Conservation (phyloP, 2,329 filamentous ascomycete genomes). For the Coniochaeta prunicola region DNA sequence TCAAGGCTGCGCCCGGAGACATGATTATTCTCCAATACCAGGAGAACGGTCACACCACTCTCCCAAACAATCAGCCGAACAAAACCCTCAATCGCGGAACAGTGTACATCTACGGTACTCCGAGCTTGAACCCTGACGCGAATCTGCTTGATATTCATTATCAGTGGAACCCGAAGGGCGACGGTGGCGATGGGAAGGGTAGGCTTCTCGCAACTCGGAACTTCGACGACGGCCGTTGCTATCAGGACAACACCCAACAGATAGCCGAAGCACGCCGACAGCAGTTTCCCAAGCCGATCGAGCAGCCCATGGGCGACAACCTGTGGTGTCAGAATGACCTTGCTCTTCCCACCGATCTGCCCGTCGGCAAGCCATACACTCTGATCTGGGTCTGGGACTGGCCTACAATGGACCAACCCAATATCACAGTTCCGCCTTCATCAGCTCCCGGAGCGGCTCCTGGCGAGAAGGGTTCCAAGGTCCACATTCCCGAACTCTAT, state of each 20-base stretch:
- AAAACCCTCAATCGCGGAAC: slow-evolving; percentile 62
- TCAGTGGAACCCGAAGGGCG: slow-evolving; percentile 72
- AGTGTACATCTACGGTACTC: slow-evolving; percentile 69
- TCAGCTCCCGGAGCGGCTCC: not conserved
- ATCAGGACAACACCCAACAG: slow-evolving; percentile 55
- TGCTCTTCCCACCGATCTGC: slow-evolving; percentile 59
- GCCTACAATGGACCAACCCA: slow-evolving; percentile 49
- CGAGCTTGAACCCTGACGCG: slow-evolving; percentile 43
- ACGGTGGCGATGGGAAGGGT: slow-evolving; percentile 73
- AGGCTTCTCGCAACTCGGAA: slow-evolving; percentile 67
- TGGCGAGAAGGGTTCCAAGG: not conserved
- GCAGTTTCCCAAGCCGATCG: slow-evolving; percentile 41
- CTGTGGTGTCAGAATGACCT: slow-evolving; percentile 79
- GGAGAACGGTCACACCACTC: slow-evolving; percentile 71
- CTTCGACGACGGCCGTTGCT: slow-evolving; percentile 89
- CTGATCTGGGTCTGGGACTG: slow-evolving; percentile 98
- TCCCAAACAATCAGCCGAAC: slow-evolving; percentile 44
- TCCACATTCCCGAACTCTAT: not conserved
- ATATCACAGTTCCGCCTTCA: slow-evolving; percentile 17
- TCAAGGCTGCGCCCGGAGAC: slow-evolving; percentile 54
- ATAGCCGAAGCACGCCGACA: slow-evolving; percentile 54
- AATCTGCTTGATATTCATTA: slow-evolving; percentile 59
- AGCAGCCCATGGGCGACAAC: slow-evolving; percentile 47
- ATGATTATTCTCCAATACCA: slow-evolving; percentile 60
- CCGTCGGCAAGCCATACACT: slow-evolving; percentile 61